Evolutionary conservation across 2,329 filamentous ascomycete genomes (phyloP).

Genomic region (Aspergillus novofumigatus): DNA sequence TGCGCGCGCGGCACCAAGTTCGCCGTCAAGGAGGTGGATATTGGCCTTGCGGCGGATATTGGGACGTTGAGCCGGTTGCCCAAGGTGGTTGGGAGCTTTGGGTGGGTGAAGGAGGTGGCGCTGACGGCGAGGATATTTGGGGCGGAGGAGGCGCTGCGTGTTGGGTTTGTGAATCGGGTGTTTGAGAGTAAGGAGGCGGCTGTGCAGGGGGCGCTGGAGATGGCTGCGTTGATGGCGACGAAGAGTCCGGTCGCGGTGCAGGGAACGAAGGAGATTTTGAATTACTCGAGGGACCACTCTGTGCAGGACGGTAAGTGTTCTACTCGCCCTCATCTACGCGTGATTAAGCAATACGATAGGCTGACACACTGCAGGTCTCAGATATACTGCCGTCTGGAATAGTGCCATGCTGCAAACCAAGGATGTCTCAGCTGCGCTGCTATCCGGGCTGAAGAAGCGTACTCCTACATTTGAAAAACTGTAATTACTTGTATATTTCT

Average conservation of each 20-base stretch:
- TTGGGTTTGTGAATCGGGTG: slow-evolving; percentile 43
- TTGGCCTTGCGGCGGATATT: slow-evolving; percentile 47
- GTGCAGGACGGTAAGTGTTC: slow-evolving; percentile 65
- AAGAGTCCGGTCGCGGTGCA: slow-evolving; percentile 88
- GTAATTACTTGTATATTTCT: slow-evolving; percentile 35
- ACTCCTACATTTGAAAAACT: slow-evolving; percentile 83
- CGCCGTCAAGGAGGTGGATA: slow-evolving; percentile 48
- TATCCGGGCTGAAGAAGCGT: slow-evolving; percentile 72
- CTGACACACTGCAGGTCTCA: slow-evolving; percentile 51
- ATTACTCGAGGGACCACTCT: slow-evolving; percentile 72
- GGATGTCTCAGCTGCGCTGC: slow-evolving; percentile 70
- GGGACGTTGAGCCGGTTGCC: slow-evolving; percentile 45
- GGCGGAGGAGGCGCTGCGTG: slow-evolving; percentile 41
- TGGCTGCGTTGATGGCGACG: slow-evolving; percentile 62
- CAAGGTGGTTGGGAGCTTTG: slow-evolving; percentile 43
- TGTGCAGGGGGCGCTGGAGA: slow-evolving; percentile 57
- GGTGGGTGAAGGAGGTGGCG: slow-evolving; percentile 49
- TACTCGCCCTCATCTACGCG: neutral
- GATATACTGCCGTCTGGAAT: slow-evolving; percentile 87
- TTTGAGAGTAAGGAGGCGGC: slow-evolving; percentile 55
- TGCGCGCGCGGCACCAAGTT: slow-evolving; percentile 35
- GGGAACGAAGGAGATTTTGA: slow-evolving; percentile 81
- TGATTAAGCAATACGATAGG: neutral
- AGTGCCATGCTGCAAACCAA: slow-evolving; percentile 72
- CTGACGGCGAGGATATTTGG: slow-evolving; percentile 42